phyloP scores from a whole-genome alignment of 306 rosid species.

The Gillenia trifoliata region DNA sequence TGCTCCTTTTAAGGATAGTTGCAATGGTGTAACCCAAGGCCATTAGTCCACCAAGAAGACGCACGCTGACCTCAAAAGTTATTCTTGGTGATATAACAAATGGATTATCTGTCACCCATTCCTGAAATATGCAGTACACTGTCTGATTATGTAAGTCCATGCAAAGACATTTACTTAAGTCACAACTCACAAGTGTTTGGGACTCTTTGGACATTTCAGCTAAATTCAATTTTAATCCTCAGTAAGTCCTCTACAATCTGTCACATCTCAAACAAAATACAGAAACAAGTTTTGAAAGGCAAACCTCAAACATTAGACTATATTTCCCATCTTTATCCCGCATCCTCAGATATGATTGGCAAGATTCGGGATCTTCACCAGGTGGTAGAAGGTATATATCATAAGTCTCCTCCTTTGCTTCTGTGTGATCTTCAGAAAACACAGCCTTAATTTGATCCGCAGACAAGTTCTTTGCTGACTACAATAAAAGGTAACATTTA shows the following conservation, averaged over 20 bases:
- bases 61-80: slow-evolving; percentile 98
- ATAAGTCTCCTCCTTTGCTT: slow-evolving; percentile 78
- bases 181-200: background rate
- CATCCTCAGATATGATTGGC: slow-evolving; percentile 98
- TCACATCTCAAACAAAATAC: slow-evolving; percentile 3
- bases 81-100: slow-evolving; percentile 98
- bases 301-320: slow-evolving; percentile 99
- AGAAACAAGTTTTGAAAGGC: slow-evolving; percentile 21
- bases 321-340: slow-evolving; percentile 98
- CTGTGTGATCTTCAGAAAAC: slow-evolving; percentile 66
- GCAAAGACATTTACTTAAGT: background rate
- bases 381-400: slow-evolving; percentile 98
- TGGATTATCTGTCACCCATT: slow-evolving; percentile 96
- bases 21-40: slow-evolving; percentile 99
- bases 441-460: slow-evolving; percentile 68
- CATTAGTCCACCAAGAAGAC: slow-evolving; percentile 98
- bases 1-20: slow-evolving; percentile 84
- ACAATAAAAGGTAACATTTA: slow-evolving; percentile 28
- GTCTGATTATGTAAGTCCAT: slow-evolving; percentile 13
- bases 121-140: slow-evolving; percentile 44
- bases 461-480: slow-evolving; percentile 73
- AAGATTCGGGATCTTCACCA: slow-evolving; percentile 97
- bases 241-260: background rate
- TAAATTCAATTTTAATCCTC: background rate
- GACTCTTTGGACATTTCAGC: background rate